A percentile compares a stretch with the other conserved stretches of the same genome.
Conservation (phyloP, 2,329 filamentous ascomycete species). For the Fusarium globosum region DNA sequence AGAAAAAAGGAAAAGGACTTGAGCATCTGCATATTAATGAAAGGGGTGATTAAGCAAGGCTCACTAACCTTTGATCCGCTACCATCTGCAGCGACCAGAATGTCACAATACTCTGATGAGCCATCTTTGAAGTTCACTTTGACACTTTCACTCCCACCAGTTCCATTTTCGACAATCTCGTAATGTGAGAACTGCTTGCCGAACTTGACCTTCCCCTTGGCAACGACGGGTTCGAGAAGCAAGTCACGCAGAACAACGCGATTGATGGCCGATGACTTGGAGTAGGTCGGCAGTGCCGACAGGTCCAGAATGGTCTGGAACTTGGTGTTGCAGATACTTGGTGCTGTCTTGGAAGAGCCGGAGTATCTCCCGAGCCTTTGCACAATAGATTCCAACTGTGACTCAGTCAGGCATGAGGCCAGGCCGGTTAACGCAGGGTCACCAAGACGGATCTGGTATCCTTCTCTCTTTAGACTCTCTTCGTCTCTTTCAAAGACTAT, state of each 20-base stretch:
- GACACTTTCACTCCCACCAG: fast-evolving
- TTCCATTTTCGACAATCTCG: not conserved
- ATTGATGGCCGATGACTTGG: not conserved
- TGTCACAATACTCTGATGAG: not conserved
- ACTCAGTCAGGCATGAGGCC: not conserved
- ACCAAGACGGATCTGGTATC: not conserved
- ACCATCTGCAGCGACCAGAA: not conserved
- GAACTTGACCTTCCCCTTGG: not conserved
- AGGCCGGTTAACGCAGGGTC: not conserved
- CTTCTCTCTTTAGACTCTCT: not conserved
- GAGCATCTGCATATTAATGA: too few species aligned
- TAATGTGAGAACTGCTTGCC: not conserved
- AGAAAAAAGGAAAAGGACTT: too few species aligned
- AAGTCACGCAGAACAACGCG: not conserved
- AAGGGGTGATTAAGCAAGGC: too few species aligned
- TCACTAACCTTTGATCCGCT: not conserved
- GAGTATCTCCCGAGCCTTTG: not conserved
- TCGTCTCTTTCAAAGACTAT: not conserved
- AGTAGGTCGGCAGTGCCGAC: not conserved
- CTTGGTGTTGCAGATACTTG: not conserved
- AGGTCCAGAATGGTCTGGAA: not conserved
- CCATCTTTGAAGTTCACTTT: not conserved
- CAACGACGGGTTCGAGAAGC: not conserved
- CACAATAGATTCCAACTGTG: not conserved
- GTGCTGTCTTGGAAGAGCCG: not conserved